phyloP scores from a whole-genome alignment of 192 early-diverging fungal genomes.

The Diversispora epigaea region DNA sequence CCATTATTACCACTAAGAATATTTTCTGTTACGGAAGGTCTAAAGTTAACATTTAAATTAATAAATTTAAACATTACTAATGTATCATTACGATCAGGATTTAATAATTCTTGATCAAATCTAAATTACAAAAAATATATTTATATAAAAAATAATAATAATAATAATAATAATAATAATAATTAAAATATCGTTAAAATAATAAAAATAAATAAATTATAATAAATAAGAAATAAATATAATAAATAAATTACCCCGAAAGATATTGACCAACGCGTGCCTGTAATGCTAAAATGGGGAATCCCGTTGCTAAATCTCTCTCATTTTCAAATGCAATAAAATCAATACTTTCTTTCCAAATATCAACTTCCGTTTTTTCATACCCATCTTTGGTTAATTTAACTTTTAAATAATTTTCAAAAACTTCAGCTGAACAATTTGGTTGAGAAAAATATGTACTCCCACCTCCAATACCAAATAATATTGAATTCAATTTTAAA shows the following conservation, averaged over 20 bases:
- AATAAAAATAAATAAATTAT: neutral
- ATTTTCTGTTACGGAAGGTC: neutral
- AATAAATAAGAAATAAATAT: neutral
- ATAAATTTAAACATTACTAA: slow-evolving; percentile 38
- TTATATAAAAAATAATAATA: no score
- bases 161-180: no score
- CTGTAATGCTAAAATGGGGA: slow-evolving; percentile 38
- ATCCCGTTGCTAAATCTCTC: slow-evolving; percentile 33
- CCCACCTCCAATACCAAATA: slow-evolving; percentile 36
- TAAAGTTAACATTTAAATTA: slow-evolving; percentile 7
- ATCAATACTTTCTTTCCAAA: slow-evolving; percentile 45
- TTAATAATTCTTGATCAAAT: slow-evolving; percentile 43
- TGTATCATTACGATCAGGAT: slow-evolving; percentile 42
- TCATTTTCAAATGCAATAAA: slow-evolving; percentile 34
- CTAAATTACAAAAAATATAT: slow-evolving; percentile 4
- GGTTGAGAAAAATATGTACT: slow-evolving; percentile 39
- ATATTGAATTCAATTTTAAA: slow-evolving; percentile 42
- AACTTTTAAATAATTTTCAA: slow-evolving; percentile 41
- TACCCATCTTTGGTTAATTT: slow-evolving; percentile 35
- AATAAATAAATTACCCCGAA: slow-evolving; percentile 32
- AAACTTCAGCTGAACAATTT: slow-evolving; percentile 39
- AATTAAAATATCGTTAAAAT: neutral
- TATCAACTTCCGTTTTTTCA: slow-evolving; percentile 41
- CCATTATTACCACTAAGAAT: neutral
- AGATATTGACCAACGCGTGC: slow-evolving; percentile 36